Base-by-base conservation (phyloP, 2,329 filamentous ascomycete genomes). In the Alternaria ventricosa region DNA sequence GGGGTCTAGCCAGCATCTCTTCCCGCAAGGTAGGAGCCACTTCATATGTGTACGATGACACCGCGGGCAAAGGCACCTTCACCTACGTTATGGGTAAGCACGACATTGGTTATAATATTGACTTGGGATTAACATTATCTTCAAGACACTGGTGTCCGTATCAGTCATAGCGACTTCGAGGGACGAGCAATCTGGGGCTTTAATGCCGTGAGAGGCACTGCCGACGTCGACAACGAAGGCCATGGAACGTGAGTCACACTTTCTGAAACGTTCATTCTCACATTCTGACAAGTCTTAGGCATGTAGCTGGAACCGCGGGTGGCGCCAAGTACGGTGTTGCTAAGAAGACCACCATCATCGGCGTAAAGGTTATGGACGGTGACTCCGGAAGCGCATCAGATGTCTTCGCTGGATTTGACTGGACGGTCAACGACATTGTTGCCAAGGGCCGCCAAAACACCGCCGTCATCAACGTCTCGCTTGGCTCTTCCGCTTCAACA, bases 91-190 rank as follows among this genome's bases (percentile, higher is more conserved):
- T 91, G n/a, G 60, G 60, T 62, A 54, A 54, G 49, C 9, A 20
- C 1, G 15, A 7, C n/a, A 18, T 1, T 11, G 2, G 18, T 41
- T 0, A 13, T 4, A 8, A 3, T 11, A 9, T 6, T 13, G 28
- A 43, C 10, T 8, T 6, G 8, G 6, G 22, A 33, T n/a, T 61
- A 11, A 61, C 22, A 36, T 27, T 13, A 25, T 30, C 18, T 6
- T 47, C 7, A 23, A 62, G 89, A 92, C 77, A 90, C 88, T 3
- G 89, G 89, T 65, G 86, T 91, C 75, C 79, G 81, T 46, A 77
- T 78, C 30, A 84, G 82, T 2, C 89, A 91, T 78, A 28, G 53
- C 1, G 78, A 79, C 8, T 79, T 79, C 28, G 68, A 64, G 12
- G 73, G 75, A 27, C 73, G 77, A 15, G 77, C 75, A 10, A 59